Evolutionary conservation across 1,284 basidiomycete genomes (phyloP).

Genomic region (Coniferiporia sulphurascens): DNA sequence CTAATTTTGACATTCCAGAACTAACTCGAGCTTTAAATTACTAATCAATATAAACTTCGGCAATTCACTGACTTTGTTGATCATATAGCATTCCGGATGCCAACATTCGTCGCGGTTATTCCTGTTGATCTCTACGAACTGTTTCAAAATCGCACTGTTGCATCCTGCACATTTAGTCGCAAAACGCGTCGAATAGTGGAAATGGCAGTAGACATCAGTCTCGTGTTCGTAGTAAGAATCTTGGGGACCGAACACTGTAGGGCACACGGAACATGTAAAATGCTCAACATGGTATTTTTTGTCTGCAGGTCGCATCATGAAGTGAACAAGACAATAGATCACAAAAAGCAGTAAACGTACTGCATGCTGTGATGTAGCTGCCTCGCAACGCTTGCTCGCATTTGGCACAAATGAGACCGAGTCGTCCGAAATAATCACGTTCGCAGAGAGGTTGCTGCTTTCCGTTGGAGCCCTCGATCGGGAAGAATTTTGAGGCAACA

Average conservation of each 20-base stretch:
- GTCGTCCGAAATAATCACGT: conserved; percentile 93
- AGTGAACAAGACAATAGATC: conserved; percentile 18
- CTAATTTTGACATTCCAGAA: conserved; percentile 99
- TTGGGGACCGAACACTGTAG: conserved; percentile 94
- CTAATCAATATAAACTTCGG: conserved; percentile 19
- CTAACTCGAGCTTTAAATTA: conserved; percentile 33
- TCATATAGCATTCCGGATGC: conserved; percentile 99
- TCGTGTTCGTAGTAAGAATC: conserved; percentile 99
- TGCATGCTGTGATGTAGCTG: conserved; percentile 99
- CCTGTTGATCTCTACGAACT: conserved; percentile 99
- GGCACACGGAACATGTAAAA: conserved; percentile 97
- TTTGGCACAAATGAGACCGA: conserved; percentile 96
- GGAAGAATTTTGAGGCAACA: conserved; percentile 98
- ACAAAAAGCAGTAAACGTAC: conserved; percentile 49
- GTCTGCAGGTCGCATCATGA: conserved; percentile 45
- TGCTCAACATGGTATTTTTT: conserved; percentile 99
- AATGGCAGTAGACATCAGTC: conserved; percentile 93
- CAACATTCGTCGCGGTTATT: conserved; percentile 98
- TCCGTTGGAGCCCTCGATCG: conserved; percentile 83
- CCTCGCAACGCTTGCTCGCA: conserved; percentile 92
- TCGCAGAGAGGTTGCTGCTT: conserved; percentile 94
- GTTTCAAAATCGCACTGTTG: conserved; percentile 97
- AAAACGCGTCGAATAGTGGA: conserved; percentile 97
- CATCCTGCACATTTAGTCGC: conserved; percentile 98
- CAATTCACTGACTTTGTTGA: conserved; percentile 76